Base-by-base conservation (phyloP, 2,329 filamentous ascomycete species). In the Diatrype stigma region DNA sequence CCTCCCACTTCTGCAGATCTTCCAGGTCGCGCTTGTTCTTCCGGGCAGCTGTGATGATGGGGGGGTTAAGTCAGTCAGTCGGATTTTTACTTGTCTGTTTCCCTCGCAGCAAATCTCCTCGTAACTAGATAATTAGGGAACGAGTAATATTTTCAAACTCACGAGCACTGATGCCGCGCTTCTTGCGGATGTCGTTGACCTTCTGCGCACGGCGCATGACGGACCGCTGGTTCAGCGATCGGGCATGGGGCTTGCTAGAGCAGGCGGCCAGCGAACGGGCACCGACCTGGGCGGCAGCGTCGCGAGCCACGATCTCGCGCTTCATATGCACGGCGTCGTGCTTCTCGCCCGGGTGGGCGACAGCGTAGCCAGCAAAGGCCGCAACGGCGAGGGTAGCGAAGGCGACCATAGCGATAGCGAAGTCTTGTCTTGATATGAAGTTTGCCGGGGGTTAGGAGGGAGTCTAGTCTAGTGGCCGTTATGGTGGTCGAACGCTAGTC, bases 251-350 rank as follows among this genome's bases (percentile, higher is more conserved):
- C 6, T 66, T 67, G 51, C 69, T 69, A 6, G 70, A 64, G 51
- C 74, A 76, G 47, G 69, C 57, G 45, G 62, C 64, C 6, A 76
- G 63, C 14, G 71, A 71, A 37, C 73, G 70, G 44, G 66, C 64
- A 42, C 62, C 67, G 32, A 63, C 16, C 28, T 56, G 53, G 22
- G 67, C 67, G 32, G 58, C 58, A 40, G 63, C 51, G 40, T 70
- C 67, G 48, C 67, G 66, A 26, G 63, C 64, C n/a, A 60, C 52
- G 37, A 70, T 57, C 53, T 68, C 65, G 26, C 67, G 63, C 60
- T 67, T 67, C 54, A 69, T 64, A 46, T 64, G 55, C 3, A 56
- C 45, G 32, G 52, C 48, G 48, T 58, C 54, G 48, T 68, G 67
- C 17, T 59, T 51, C 59, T 69, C 64, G 42, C 67, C 67, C 10